Percentiles rank a stretch among this genome's conserved stretches.
phyloP scores from a whole-genome alignment of 192 early-diverging fungal species.

The Coemansia sp. region DNA sequence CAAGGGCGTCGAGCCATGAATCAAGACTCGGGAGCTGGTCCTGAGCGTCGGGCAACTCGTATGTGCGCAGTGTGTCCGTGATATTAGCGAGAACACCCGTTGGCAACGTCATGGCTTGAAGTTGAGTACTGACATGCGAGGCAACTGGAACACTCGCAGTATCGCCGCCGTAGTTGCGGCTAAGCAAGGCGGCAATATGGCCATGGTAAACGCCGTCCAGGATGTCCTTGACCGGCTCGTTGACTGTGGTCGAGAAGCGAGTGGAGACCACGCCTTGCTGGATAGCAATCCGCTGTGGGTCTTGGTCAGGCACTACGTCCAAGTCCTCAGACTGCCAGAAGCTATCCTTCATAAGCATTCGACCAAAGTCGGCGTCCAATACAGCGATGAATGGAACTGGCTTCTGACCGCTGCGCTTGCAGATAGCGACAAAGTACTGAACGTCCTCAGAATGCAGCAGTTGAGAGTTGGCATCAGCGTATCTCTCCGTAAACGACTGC shows the following conservation, averaged over 20 bases:
- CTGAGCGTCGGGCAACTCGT: not conserved
- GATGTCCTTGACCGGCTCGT: slow-evolving; percentile 86
- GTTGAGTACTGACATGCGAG: slow-evolving; percentile 61
- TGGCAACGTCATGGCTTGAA: not conserved
- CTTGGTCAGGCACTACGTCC: slow-evolving; percentile 78
- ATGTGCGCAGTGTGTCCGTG: not conserved
- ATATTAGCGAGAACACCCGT: not conserved
- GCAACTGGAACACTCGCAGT: slow-evolving; percentile 64
- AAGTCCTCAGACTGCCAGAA: slow-evolving; percentile 89
- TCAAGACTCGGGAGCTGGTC: slow-evolving; percentile 6
- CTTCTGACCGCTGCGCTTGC: slow-evolving; percentile 63
- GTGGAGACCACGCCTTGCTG: slow-evolving; percentile 87
- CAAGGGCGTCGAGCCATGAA: slow-evolving; percentile 67
- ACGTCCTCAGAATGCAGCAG: slow-evolving; percentile 41
- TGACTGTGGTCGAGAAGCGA: slow-evolving; percentile 65
- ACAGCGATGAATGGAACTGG: slow-evolving; percentile 90
- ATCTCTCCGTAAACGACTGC: slow-evolving; percentile 9
- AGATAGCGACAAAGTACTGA: slow-evolving; percentile 45
- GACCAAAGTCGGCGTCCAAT: slow-evolving; percentile 85
- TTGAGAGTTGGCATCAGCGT: slow-evolving; percentile 18
- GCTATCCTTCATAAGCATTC: slow-evolving; percentile 90
- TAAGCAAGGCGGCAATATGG: slow-evolving; percentile 74
- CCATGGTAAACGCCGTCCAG: slow-evolving; percentile 78
- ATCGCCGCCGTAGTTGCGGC: slow-evolving; percentile 66
- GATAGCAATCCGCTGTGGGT: slow-evolving; percentile 79